Base-by-base conservation (phyloP, 169 alveolate genomes). In the Condylostoma magnum region DNA sequence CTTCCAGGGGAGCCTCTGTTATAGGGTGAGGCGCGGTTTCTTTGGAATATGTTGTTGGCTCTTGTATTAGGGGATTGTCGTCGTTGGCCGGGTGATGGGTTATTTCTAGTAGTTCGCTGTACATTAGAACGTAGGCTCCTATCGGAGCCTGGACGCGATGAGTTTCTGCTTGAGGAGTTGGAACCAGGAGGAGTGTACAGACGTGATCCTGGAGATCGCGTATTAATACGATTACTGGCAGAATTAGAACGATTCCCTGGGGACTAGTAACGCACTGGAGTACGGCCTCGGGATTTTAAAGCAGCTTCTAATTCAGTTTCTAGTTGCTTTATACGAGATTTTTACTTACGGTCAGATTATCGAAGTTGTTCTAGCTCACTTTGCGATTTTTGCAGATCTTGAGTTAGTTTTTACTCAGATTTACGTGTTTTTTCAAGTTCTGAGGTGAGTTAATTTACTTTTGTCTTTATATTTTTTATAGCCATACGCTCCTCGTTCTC, bases 251-350 rank as follows among this genome's bases (percentile, higher is more conserved):
- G 10, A 15, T 50, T 50, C 30, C 22, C 22, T 50, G 10, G 10
- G 30, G 58, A 50, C 10, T 12, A 50, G 58, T 50, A 10, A 50
- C 48, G 48, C 48, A 15, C 10, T 6, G 6, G 12, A 22, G 33
- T 18, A 15, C 8, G 10, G 6, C 66, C 22, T 31, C 65, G 22
- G 0, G 73, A 20, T 31, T 30, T 50, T 10, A 47, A 36, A 25
- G 44, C 65, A 3, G 46, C 15, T 31, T 44, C 34, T 25, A 67
- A 65, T 34, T 67, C 76, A 18, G 46, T 22, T 67, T 67, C 76
- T 34, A 67, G 36, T 50, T 67, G 50, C n/a, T 33, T 46, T 28
- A 67, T 48, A 22, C 65, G 46, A 8, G 10, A 12, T 30, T 46
- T 67, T 10, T 47, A 53, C 50, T 67, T 67, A 31, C 47, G 18